Conservation (phyloP, 129 eudicot species). For the Heracleum sosnowskyi region DNA sequence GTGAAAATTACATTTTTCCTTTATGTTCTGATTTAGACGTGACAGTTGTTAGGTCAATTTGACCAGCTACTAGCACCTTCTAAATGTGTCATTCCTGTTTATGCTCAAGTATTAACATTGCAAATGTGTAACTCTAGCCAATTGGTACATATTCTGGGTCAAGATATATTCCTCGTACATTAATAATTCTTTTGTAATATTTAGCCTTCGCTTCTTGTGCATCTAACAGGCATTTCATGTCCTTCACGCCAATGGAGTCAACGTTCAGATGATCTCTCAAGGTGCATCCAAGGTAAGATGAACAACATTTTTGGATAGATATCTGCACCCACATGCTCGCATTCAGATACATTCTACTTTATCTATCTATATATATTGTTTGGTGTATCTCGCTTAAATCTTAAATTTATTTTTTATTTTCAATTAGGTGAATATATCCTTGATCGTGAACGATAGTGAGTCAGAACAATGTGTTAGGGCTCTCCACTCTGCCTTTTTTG, state of each 20-base stretch:
- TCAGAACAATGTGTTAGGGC: constrained; percentile 90
- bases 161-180: neutral
- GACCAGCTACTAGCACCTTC: neutral
- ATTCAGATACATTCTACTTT: neutral
- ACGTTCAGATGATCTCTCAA: constrained; percentile 98
- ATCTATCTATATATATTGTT: neutral
- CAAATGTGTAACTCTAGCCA: neutral
- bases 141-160: neutral
- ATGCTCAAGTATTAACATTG: neutral
- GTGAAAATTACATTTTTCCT: neutral
- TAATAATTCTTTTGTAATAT: neutral
- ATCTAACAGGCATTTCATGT: constrained; percentile 66
- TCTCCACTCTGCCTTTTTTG: constrained; percentile 81
- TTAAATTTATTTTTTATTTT: neutral
- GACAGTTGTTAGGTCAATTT: neutral
- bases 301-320: neutral
- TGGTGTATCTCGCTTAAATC: neutral
- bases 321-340: neutral
- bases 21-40: neutral
- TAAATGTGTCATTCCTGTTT: neutral
- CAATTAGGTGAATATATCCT: constrained; percentile 77
- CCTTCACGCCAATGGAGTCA: constrained; percentile 64
- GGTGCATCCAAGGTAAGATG: constrained; percentile 87
- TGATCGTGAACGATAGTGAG: constrained; percentile 87
- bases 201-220: neutral